Base-by-base conservation (phyloP, 2,329 filamentous ascomycete genomes). In the Arthrobotrys sinensis region DNA sequence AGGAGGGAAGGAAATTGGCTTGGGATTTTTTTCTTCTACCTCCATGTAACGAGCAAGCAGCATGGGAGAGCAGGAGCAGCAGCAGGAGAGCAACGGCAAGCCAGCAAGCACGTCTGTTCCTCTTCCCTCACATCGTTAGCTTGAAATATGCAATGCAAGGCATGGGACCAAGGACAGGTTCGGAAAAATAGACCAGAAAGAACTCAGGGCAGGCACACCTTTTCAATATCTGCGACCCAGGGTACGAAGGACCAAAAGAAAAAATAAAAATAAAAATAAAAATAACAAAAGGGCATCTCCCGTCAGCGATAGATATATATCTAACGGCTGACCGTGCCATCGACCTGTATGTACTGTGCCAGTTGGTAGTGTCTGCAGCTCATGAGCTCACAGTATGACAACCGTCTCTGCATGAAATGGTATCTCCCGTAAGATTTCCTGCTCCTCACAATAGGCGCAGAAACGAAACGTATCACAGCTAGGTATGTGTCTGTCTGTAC, bases 131-230 rank as follows among this genome's bases (percentile, higher is more conserved):
- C 75, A 62, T 66, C 75, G 62, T 67, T 78, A 78, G 75, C 75
- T 78, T 46, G 57, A 71, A 78, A 67, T 72, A 78, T 78, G 75
- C 67, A 71, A 78, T 78, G 75, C 75, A 71, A 72, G 75, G 75
- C 55, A 65, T 60, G 55, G 36, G 55, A 60, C 55, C 55, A 60
- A 60, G 53, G 55, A 63, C 68, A 78, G 73, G 67, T 71, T 68
- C 64, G 65, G 72, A 76, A 57, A 76, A 76, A 69, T 64, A 68
- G 65, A 69, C 64, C 52, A 76, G 72, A 66, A 69, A 64, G 45
- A 66, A 66, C 57, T 65, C 65, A 70, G 73, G 66, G 67, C 73
- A 45, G 73, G 50, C 69, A 73, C 69, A 73, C 69, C 57, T 60
- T 70, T 65, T 52, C 40, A 64, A 71, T 53, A 53, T 77, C 60